phyloP scores from a whole-genome alignment of 441 rosid genomes.

The Flueggea neowawraea region DNA sequence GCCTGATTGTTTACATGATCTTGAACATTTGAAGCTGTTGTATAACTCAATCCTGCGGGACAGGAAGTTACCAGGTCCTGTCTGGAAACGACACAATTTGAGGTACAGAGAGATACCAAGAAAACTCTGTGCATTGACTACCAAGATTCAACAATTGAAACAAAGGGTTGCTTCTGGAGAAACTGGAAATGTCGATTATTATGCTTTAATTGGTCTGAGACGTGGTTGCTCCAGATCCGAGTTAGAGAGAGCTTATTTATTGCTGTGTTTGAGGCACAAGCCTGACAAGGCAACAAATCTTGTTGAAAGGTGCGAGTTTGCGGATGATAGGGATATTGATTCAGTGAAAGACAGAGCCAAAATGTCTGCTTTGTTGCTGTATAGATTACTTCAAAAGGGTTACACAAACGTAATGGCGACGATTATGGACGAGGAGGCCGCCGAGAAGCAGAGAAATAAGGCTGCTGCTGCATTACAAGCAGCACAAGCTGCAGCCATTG shows the following conservation, averaged over 20 bases:
- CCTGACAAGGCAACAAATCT: conserved; percentile 71
- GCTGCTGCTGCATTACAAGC: conserved; percentile 41
- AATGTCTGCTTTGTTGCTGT: conserved; percentile 73
- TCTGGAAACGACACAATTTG: conserved; percentile 77
- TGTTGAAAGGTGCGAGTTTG: conserved; percentile 70
- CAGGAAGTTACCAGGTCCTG: conserved; percentile 82
- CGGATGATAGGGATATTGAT: conserved; percentile 61
- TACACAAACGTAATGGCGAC: conserved; percentile 54
- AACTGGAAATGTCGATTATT: conserved; percentile 73
- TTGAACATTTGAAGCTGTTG: conserved; percentile 76
- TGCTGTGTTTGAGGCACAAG: conserved; percentile 67
- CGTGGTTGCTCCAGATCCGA: conserved; percentile 84
- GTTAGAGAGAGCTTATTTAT: conserved; percentile 72
- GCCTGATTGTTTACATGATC: conserved; percentile 79
- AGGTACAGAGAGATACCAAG: conserved; percentile 77
- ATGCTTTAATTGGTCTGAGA: conserved; percentile 66
- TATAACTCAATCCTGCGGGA: conserved; percentile 79
- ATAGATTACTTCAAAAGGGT: conserved; percentile 80
- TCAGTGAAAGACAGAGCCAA: conserved; percentile 69
- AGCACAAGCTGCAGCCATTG: conserved; percentile 13
- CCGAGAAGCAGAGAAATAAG: conserved; percentile 59
- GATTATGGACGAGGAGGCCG: conserved; percentile 60
- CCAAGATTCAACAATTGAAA: conserved; percentile 62
- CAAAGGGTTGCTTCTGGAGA: conserved; percentile 71
- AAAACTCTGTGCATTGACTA: conserved; percentile 56